Percentiles rank a stretch among this genome's conserved stretches.
These are phyloP conservation scores for Clarireedia monteithiana DNA, from an alignment of 2,329 filamentous ascomycete genomes.

Conservation along the genomic window DNA sequence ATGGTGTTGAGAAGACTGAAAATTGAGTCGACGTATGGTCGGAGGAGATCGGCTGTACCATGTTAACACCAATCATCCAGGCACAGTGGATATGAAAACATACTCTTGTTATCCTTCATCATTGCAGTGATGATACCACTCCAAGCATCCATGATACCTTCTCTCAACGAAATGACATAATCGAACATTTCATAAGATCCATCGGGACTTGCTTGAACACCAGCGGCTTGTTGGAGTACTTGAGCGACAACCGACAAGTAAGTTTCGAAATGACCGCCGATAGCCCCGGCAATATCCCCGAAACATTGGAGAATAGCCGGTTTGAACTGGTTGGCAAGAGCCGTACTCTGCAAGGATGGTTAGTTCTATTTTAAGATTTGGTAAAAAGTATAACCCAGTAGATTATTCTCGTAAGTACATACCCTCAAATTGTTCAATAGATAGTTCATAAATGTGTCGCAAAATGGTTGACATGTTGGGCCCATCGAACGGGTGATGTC, in stretches of 20 bases:
- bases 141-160: constrained; percentile 99
- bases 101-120: constrained; percentile 73
- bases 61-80: constrained; percentile 22
- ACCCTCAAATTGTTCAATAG: constrained; percentile 85
- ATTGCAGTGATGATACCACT: constrained; percentile 92
- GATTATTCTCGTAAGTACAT: constrained; percentile 29
- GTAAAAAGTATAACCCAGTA: neutral
- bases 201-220: constrained; percentile 70
- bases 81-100: constrained; percentile 27
- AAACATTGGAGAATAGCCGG: constrained; percentile 97
- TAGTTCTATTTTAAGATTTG: constrained; percentile 12
- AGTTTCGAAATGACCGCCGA: constrained; percentile 83
- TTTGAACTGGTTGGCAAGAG: constrained; percentile 94
- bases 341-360: constrained; percentile 52
- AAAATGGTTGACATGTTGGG: constrained; percentile 86
- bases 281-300: constrained; percentile 93
- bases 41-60: constrained; percentile 55
- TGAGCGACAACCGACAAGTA: constrained; percentile 89
- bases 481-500: constrained; percentile 91
- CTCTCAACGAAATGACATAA: constrained; percentile 88
- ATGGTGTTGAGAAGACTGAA: constrained; percentile 81
- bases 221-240: constrained; percentile 87
- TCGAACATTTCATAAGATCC: constrained; percentile 92
- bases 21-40: constrained; percentile 74
- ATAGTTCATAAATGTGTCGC: constrained; percentile 97